A percentile compares a stretch with the other conserved stretches of the same genome.
Conservation (phyloP, 352 stramenopile species). For the Globisporangium acanthophoron region DNA sequence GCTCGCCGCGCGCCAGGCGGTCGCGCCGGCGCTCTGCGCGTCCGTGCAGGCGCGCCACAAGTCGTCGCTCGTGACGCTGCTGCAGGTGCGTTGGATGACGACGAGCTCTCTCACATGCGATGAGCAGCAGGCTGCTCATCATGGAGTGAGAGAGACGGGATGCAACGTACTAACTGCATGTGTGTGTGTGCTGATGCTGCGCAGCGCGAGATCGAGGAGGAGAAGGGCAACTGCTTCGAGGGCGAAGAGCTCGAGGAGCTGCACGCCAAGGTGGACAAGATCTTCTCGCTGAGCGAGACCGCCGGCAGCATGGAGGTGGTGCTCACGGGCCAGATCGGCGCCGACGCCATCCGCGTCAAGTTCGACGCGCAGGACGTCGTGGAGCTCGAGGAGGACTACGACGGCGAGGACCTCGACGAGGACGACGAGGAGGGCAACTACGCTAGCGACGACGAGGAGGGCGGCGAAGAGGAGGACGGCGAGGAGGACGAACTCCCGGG, state of each 20-base stretch:
- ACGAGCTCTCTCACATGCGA: not conserved
- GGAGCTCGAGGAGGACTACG: constrained; percentile 61
- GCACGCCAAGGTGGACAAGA: constrained; percentile 55
- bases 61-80: constrained; percentile 34
- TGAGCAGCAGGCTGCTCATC: not conserved
- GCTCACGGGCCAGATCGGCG: constrained; percentile 43
- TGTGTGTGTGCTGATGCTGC: not conserved
- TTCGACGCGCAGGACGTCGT: constrained; percentile 77
- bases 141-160: no score
- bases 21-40: constrained; percentile 16
- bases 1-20: constrained; percentile 9
- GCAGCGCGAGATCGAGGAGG: constrained; percentile 69
- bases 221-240: constrained; percentile 85
- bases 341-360: constrained; percentile 64
- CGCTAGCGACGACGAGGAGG: constrained; percentile 23
- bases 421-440: constrained; percentile 34
- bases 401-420: constrained; percentile 42
- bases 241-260: constrained; percentile 64
- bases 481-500: constrained; percentile 66
- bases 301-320: constrained; percentile 61
- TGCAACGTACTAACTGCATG: not conserved
- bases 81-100: constrained; percentile 19
- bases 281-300: constrained; percentile 60
- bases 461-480: constrained; percentile 45
- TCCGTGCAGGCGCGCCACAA: constrained; percentile 52